Percentiles rank a stretch among this genome's conserved stretches.
Conservation (phyloP, 257 asterid genomes). For the Cordia subcordata region DNA sequence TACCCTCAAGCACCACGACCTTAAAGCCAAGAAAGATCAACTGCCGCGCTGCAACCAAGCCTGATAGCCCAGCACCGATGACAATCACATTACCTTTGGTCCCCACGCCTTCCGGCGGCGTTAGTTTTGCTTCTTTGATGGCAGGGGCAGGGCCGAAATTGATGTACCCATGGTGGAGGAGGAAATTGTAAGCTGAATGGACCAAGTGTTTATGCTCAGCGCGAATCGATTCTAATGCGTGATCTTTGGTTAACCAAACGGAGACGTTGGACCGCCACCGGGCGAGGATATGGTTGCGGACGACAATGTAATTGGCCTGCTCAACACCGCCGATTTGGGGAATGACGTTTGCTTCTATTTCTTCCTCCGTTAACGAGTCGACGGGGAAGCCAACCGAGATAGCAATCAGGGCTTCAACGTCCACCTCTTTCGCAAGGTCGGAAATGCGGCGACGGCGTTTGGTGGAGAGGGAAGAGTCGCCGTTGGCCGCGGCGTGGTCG, state of each 20-base stretch:
- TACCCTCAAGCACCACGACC: slow-evolving; percentile 82
- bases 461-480: slow-evolving; percentile 25
- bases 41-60: slow-evolving; percentile 89
- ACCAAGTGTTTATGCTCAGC: slow-evolving; percentile 86
- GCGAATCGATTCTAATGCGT: slow-evolving; percentile 86
- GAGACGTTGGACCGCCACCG: slow-evolving; percentile 84
- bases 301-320: slow-evolving; percentile 88
- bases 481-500: slow-evolving; percentile 26
- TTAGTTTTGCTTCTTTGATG: slow-evolving; percentile 57
- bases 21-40: slow-evolving; percentile 77
- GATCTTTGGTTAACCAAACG: slow-evolving; percentile 88
- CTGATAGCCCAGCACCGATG: slow-evolving; percentile 87
- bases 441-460: slow-evolving; percentile 52
- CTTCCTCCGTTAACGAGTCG: slow-evolving; percentile 91
- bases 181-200: slow-evolving; percentile 64
- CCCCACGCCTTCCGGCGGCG: slow-evolving; percentile 33
- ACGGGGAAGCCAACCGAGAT: slow-evolving; percentile 94
- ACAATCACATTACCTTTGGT: slow-evolving; percentile 61
- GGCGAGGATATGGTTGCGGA: slow-evolving; percentile 86
- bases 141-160: slow-evolving; percentile 83
- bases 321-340: slow-evolving; percentile 72
- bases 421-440: slow-evolving; percentile 82
- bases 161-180: slow-evolving; percentile 83
- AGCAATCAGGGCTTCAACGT: slow-evolving; percentile 85
- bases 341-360: slow-evolving; percentile 93